Evolutionary conservation across 192 early-diverging fungal genomes (phyloP), one percentile per base, ranked within the genome.

Genomic region (Obelidium mucronatum): DNA sequence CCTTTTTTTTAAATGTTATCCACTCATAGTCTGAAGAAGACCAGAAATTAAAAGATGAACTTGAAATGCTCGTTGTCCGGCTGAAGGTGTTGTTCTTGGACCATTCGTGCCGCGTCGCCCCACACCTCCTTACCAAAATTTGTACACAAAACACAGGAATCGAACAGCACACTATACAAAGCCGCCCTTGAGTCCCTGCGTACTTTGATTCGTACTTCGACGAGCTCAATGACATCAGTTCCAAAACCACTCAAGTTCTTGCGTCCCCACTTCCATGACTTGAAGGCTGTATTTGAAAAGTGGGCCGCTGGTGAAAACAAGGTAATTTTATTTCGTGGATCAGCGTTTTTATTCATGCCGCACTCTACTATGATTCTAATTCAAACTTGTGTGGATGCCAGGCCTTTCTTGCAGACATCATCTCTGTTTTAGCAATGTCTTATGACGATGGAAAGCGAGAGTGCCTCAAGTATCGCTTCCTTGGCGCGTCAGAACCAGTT

Each of bases 11-110:
- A n/a, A n/a, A n/a, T n/a, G n/a, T n/a, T n/a, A n/a, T n/a, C n/a
- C n/a, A n/a, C n/a, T n/a, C n/a, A n/a, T 33, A 96, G 97, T 96
- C 95, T 36, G 97, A 99, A 84, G 97, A 99, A 84, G 97, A 99
- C 86, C 90, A 91, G 78, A 91, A 93, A 79, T 86, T 99, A 33
- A 96, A 96, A 79, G 87, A 81, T 74, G 95, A 99, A 83, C 88
- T 99, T 40, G 96, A 97, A 71, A 92, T 98, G 93, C 86, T 97
- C 51, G 92, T 99, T 34, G 93, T 95, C 74, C 86, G 97, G 42
- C 88, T 99, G 44, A 90, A 96, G 91, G 96, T 91, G 83, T 61
- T 48, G 15, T 51, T 51, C 22, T 51, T 51, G 8, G 48, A 51
- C 48, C 4, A 37, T n/a, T 40, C n/a, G 30, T 73, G 62, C 2